These are phyloP conservation scores for Sordariomycetes sp. DNA, from an alignment of 2,329 filamentous ascomycete genomes.

Conservation along the genomic window DNA sequence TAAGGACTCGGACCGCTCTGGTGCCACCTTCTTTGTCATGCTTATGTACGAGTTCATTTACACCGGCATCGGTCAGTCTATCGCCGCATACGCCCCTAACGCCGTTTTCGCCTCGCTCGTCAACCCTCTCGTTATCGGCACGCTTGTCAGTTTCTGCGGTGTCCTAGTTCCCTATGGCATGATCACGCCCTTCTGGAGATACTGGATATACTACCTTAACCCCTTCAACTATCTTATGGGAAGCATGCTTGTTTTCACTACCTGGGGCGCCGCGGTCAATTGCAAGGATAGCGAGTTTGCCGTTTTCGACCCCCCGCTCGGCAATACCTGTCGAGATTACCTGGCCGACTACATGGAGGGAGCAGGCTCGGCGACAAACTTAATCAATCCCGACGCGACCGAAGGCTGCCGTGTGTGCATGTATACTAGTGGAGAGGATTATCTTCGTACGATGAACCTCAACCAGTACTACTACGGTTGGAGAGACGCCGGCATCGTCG, in stretches of 20 bases:
- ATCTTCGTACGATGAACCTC: conserved; percentile 44
- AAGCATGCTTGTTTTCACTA: conserved; percentile 35
- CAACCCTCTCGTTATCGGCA: conserved; percentile 40
- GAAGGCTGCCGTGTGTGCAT: conserved; percentile 45
- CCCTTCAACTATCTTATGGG: conserved; percentile 50
- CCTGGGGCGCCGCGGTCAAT: conserved; percentile 30
- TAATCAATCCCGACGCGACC: conserved; percentile 47
- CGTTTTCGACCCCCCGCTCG: conserved; percentile 32
- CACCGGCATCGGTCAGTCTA: conserved; percentile 46
- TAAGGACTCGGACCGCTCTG: conserved; percentile 26
- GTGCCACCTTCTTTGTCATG: conserved; percentile 39
- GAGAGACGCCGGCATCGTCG: conserved; percentile 49
- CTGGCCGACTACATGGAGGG: conserved; percentile 35
- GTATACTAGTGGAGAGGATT: conserved; percentile 45
- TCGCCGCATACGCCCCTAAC: conserved; percentile 50
- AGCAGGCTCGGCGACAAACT: conserved; percentile 31
- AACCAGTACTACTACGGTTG: conserved; percentile 50
- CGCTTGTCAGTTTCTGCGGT: conserved; percentile 60
- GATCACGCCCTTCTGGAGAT: conserved; percentile 53
- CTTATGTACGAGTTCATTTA: conserved; percentile 47
- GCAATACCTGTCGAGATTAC: conserved; percentile 44
- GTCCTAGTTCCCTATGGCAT: conserved; percentile 55
- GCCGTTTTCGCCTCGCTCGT: conserved; percentile 44
- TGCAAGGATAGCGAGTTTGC: conserved; percentile 37
- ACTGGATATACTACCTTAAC: conserved; percentile 50